Evolutionary conservation across 2,329 filamentous ascomycete species (phyloP).

Genomic region (Pseudocercospora macadamiae): DNA sequence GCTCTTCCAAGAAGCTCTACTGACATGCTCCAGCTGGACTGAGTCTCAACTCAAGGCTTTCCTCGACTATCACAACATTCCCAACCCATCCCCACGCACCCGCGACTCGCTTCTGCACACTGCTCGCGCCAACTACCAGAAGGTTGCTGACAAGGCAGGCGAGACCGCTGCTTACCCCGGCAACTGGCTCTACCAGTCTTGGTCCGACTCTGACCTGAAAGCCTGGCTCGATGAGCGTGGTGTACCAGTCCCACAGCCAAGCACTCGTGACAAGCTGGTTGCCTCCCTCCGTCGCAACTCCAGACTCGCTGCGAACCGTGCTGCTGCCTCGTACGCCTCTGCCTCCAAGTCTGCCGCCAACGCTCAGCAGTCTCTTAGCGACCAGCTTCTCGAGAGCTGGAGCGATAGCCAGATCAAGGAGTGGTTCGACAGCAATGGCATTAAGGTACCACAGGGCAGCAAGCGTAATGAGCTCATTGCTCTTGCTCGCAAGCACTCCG

Average conservation of each 20-base stretch:
- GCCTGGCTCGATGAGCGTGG: slow-evolving; percentile 89
- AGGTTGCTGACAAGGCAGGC: slow-evolving; percentile 71
- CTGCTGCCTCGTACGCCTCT: slow-evolving; percentile 64
- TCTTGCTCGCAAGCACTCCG: slow-evolving; percentile 84
- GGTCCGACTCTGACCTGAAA: slow-evolving; percentile 93
- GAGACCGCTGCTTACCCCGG: slow-evolving; percentile 87
- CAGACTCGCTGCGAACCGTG: slow-evolving; percentile 51
- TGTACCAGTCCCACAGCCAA: slow-evolving; percentile 81
- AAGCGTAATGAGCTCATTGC: slow-evolving; percentile 87
- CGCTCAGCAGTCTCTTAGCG: slow-evolving; percentile 74
- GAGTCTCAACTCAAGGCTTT: slow-evolving; percentile 94
- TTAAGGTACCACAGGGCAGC: slow-evolving; percentile 88
- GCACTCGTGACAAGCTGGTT: slow-evolving; percentile 82
- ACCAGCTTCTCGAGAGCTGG: slow-evolving; percentile 88
- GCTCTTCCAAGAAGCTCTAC: slow-evolving; percentile 17
- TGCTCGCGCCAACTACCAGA: slow-evolving; percentile 79
- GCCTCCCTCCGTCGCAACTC: slow-evolving; percentile 89
- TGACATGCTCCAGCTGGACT: slow-evolving; percentile 69
- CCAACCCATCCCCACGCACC: slow-evolving; percentile 82
- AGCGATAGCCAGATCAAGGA: slow-evolving; percentile 87
- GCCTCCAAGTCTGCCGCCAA: slow-evolving; percentile 59
- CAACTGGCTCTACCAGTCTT: slow-evolving; percentile 88
- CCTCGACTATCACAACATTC: slow-evolving; percentile 83
- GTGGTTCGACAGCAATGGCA: slow-evolving; percentile 87
- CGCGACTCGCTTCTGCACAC: slow-evolving; percentile 80